Evolutionary conservation across 768 basidiomycete species (phyloP), one percentile per base, ranked within the genome.

Genomic region (Zangia roseola): DNA sequence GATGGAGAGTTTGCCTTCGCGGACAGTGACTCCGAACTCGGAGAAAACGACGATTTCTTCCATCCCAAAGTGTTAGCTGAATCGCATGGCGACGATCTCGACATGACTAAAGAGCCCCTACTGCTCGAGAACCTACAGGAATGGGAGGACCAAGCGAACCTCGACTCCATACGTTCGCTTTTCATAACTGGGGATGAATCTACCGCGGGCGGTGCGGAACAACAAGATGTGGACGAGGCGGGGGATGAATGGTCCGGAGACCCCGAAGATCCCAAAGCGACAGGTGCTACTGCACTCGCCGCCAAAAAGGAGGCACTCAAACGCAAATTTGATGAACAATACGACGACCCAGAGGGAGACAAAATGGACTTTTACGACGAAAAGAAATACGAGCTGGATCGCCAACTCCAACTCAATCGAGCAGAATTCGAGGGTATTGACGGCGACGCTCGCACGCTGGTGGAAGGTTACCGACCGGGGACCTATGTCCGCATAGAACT

Each of bases 261-360:
- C 24, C 0, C 36, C 8, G 54, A 53, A 14, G 53, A 53, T 1
- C 33, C 53, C 5, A 71, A 77, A 49, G 62, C 71, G 0, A 57
- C 73, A 12, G 71, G 73, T 25, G 77, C 76, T 23, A 72, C 74
- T 25, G 74, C 79, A 2, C 82, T 97, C 30, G 82, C 87, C 9
- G 77, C 80, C 25, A 97, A 95, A 73, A 97, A 97, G 72, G 91
- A 90, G 58, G 82, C 78, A 2, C 79, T 97, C 50, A 97, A 97
- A 70, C 83, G 85, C 56, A 94, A 95, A 67, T 99, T 99, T 64
- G 91, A 99, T 69, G 91, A 92, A 59, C 88, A 95, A 69, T 97
- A 97, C 68, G 93, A 97, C 65, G 91, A 94, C 56, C 88, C 89
- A 3, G 86, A 89, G 37, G 76, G 79, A 46, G 70, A 83, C 47